Base-by-base conservation (phyloP, 1,139 yeast genomes). In the Scheffersomyces stambukii region DNA sequence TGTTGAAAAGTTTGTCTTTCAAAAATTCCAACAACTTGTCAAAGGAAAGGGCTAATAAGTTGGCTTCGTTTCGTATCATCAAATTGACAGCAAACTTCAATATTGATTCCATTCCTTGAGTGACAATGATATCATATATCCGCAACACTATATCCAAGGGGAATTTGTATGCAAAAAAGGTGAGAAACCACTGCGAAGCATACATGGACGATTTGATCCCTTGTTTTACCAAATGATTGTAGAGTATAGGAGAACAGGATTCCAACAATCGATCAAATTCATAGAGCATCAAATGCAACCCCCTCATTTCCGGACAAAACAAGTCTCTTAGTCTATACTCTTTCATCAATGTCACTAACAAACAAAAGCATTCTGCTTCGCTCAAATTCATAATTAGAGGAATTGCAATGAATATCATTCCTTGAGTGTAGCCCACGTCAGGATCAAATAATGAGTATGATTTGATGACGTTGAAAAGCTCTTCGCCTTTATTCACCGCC, bases 341-440 rank as follows among this genome's bases (percentile, higher is more conserved):
- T 47, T 82, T 81, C 96, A 91, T 89, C 38, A 91, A 64, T 30
- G 79, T 77, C 9, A 81, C 86, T 33, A 91, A 64, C 42, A 89
- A 54, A 37, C 93, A 78, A 57, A 91, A 89, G 6, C 95, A 80
- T 51, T 91, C 97, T 18, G 81, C 68, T 43, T 89, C 96, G 22
- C 69, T 73, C 77, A 86, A 73, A 45, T 84, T 85, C 63, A 89
- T 70, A 30, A 88, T 65, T 31, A 91, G 58, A 0, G 97, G 97
- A 6, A 86, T 88, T 0, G 86, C 75, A 25, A 91, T 75, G 48
- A 91, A 89, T 2, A 93, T 95, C 96, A 91, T 86, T 5, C 98
- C 97, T 54, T 91, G 97, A 1, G 96, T 91, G 50, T 91, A 91
- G 0, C 98, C 98, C 21, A 91, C 96, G 33, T 88, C 96, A 1